phyloP scores from a whole-genome alignment of 768 basidiomycete species.

The Neoboletus magnificus region DNA sequence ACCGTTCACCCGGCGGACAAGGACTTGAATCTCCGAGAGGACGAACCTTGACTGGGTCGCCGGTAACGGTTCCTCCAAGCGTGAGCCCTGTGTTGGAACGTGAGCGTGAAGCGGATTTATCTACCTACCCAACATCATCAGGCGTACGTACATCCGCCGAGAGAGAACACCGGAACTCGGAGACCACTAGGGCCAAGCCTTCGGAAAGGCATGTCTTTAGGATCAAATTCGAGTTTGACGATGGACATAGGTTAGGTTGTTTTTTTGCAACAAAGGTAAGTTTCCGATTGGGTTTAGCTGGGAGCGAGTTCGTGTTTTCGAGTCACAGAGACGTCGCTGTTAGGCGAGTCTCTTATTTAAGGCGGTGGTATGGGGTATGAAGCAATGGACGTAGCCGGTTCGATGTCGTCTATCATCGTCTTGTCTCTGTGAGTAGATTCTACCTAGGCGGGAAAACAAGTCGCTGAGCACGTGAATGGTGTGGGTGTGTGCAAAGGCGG shows the following conservation, averaged over 20 bases:
- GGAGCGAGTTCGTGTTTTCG: not conserved
- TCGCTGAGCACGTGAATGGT: not conserved
- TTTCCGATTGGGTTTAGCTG: not conserved
- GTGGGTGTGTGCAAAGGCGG: not conserved
- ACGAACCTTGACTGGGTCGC: conserved; percentile 7
- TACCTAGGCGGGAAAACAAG: not conserved
- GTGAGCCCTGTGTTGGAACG: conserved; percentile 3
- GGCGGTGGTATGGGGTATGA: not conserved
- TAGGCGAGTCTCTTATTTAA: not conserved
- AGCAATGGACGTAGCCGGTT: not conserved
- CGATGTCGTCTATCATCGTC: not conserved
- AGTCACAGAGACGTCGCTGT: not conserved
- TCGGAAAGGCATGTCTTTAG: conserved; percentile 7
- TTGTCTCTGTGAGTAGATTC: not conserved
- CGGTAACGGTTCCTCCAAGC: conserved; percentile 4
- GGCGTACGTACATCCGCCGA: conserved; percentile 6
- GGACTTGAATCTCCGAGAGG: not conserved
- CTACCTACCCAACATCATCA: not conserved
- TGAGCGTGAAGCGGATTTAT: not conserved
- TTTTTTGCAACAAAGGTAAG: not conserved
- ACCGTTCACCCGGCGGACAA: not conserved
- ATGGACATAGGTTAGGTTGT: not conserved
- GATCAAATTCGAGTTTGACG: conserved; percentile 5
- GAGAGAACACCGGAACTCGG: conserved; percentile 7
- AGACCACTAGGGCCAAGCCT: conserved; percentile 7